Percentiles rank a stretch among this genome's conserved stretches.
These are phyloP conservation scores for Tetrahymena malaccensis DNA, from an alignment of 73 alveolate genomes.

Conservation along the genomic window DNA sequence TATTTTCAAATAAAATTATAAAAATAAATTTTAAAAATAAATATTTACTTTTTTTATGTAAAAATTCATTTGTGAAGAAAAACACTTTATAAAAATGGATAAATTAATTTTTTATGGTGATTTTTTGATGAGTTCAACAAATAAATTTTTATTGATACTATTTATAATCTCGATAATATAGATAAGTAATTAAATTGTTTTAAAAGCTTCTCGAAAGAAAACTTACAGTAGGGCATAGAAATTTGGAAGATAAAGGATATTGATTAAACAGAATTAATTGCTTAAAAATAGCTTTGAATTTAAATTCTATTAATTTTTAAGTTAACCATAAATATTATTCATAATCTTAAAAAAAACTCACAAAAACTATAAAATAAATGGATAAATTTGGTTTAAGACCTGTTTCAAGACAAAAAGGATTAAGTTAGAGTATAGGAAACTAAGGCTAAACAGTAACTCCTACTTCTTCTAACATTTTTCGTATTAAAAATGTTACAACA, in stretches of 20 bases:
- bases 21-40: no score
- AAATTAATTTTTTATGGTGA: no score
- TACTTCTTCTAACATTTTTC: background rate
- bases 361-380: background rate
- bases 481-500: background rate
- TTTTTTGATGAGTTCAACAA: no score
- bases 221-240: background rate
- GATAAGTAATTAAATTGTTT: no score
- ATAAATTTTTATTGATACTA: no score
- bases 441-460: background rate
- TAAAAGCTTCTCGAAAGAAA: background rate
- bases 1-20: no score
- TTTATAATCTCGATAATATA: no score
- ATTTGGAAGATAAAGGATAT: background rate
- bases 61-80: no score
- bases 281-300: background rate
- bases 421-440: background rate
- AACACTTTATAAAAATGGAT: no score
- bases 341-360: background rate
- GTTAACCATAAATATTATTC: background rate
- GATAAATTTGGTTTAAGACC: background rate
- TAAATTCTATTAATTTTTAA: background rate
- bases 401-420: background rate
- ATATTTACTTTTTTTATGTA: no score
- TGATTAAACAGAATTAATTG: background rate